These are phyloP conservation scores for Coix lacrymajobi DNA, from an alignment of 176 grass and related monocot species.

Conservation along the genomic window DNA sequence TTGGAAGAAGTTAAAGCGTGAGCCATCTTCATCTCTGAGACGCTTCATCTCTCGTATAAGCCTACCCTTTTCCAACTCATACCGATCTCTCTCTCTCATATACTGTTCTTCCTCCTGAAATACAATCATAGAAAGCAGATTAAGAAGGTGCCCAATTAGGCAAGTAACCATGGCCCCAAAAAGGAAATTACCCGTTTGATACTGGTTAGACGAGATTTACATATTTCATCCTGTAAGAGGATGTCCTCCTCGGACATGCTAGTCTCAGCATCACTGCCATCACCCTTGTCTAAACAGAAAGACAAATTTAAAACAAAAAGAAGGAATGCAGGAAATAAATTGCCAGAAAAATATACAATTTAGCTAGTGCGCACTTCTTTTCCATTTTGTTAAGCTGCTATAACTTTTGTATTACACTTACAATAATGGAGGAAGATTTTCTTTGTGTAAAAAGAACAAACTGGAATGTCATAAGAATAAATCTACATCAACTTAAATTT, in stretches of 20 bases:
- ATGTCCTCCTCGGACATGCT: slow-evolving; percentile 87
- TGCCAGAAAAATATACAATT: background rate
- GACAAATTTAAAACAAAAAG: background rate
- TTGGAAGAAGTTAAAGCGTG: slow-evolving; percentile 97
- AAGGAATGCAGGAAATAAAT: background rate
- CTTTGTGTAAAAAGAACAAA: slow-evolving; percentile 13
- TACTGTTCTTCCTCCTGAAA: slow-evolving; percentile 92
- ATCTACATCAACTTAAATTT: background rate
- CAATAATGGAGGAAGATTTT: slow-evolving; percentile 15
- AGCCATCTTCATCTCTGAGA: slow-evolving; percentile 96
- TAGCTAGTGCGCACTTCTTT: background rate
- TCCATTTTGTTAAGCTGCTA: background rate
- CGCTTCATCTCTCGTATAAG: slow-evolving; percentile 99
- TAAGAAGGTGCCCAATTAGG: slow-evolving; percentile 10
- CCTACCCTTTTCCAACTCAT: slow-evolving; percentile 93
- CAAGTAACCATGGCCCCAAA: slow-evolving; percentile 12
- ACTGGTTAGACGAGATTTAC: slow-evolving; percentile 90
- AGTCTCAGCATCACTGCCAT: slow-evolving; percentile 85
- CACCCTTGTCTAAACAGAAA: slow-evolving; percentile 73
- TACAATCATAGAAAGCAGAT: slow-evolving; percentile 20
- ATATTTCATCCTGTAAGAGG: slow-evolving; percentile 96
- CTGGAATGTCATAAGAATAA: background rate
- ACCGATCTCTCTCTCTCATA: slow-evolving; percentile 90
- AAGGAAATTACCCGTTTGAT: slow-evolving; percentile 70
- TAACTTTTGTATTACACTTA: background rate